A percentile compares a stretch with the other conserved stretches of the same genome.
Conservation (phyloP, 306 rosid genomes). For the Cotoneaster glaucophyllus region DNA sequence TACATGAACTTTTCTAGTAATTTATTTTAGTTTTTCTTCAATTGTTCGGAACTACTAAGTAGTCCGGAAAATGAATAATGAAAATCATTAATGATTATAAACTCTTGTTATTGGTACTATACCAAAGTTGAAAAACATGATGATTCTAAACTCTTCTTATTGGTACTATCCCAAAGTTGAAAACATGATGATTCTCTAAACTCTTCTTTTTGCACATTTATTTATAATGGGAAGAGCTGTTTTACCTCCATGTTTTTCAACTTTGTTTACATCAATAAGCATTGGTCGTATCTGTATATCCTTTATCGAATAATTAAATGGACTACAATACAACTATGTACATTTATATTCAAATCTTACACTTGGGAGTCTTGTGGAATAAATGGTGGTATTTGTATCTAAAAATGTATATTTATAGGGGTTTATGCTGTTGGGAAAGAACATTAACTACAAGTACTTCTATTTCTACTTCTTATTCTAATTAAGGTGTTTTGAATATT, state of each 20-base stretch:
- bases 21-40: not conserved
- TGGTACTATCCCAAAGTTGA: too few relatives aligned
- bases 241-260: slow-evolving; percentile 30
- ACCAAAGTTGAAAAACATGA: not conserved
- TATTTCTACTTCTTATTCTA: not conserved
- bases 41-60: too few relatives aligned
- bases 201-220: not conserved
- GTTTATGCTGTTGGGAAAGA: slow-evolving; percentile 3
- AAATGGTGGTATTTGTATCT: not conserved
- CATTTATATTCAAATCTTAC: slow-evolving; percentile 40
- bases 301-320: slow-evolving; percentile 17
- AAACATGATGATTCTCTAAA: too few relatives aligned
- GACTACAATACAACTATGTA: slow-evolving; percentile 18
- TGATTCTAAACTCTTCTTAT: too few relatives aligned
- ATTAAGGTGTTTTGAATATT: not conserved
- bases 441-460: slow-evolving; percentile 9
- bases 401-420: slow-evolving; percentile 7
- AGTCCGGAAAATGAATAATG: too few relatives aligned
- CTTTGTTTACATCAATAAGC: slow-evolving; percentile 42
- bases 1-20: slow-evolving; percentile 23
- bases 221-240: slow-evolving; percentile 15
- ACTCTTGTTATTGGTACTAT: slow-evolving; percentile 13
- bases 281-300: slow-evolving; percentile 21
- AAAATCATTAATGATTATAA: slow-evolving; percentile 9
- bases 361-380: slow-evolving; percentile 39